phyloP scores from a whole-genome alignment of 345 rosid genomes.

The Eutrema japonicum region DNA sequence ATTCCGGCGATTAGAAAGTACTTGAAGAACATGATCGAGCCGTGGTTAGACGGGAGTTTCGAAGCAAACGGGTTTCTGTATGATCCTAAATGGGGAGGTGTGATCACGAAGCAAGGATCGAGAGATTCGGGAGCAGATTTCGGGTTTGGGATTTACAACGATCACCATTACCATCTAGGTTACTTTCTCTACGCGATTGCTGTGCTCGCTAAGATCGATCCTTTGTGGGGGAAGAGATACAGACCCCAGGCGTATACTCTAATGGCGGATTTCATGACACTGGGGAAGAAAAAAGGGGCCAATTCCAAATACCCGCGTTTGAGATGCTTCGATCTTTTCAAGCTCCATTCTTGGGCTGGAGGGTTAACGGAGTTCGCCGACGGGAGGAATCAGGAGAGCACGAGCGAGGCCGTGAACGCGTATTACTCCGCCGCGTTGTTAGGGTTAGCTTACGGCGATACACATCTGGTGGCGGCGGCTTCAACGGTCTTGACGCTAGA shows the following conservation, averaged over 20 bases:
- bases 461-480: slow-evolving; percentile 67
- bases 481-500: slow-evolving; percentile 73
- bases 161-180: slow-evolving; percentile 87
- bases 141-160: slow-evolving; percentile 80
- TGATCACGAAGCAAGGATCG: slow-evolving; percentile 71
- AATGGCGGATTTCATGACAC: slow-evolving; percentile 80
- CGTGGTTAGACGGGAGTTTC: slow-evolving; percentile 87
- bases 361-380: slow-evolving; percentile 86
- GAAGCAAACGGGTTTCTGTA: slow-evolving; percentile 74
- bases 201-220: slow-evolving; percentile 81
- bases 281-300: slow-evolving; percentile 51
- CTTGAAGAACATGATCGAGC: slow-evolving; percentile 75
- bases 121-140: slow-evolving; percentile 75
- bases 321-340: slow-evolving; percentile 88
- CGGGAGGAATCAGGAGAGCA: slow-evolving; percentile 91
- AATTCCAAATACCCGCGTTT: slow-evolving; percentile 67
- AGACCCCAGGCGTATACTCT: slow-evolving; percentile 79
- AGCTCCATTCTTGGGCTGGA: slow-evolving; percentile 96
- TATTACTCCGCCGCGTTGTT: slow-evolving; percentile 91
- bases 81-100: slow-evolving; percentile 89
- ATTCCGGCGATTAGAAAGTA: slow-evolving; percentile 64
- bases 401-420: slow-evolving; percentile 90
- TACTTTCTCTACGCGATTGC: slow-evolving; percentile 90
- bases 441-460: slow-evolving; percentile 93
- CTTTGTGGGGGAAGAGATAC: slow-evolving; percentile 83